These are phyloP conservation scores for Candida ortonii DNA, from an alignment of 805 yeast species.

Conservation along the genomic window DNA sequence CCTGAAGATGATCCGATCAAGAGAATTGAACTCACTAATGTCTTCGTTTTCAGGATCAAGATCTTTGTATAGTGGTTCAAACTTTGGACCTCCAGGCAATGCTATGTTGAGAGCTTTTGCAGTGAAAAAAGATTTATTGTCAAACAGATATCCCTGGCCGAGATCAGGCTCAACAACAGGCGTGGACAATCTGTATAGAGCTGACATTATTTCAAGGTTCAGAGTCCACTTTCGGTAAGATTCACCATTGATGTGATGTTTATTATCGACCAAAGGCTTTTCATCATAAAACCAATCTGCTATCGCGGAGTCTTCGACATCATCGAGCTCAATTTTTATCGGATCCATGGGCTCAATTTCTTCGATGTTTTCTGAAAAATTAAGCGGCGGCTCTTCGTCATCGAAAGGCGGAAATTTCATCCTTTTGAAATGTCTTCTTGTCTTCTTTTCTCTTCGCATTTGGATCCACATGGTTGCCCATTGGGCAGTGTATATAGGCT, in stretches of 20 bases:
- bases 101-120: conserved; percentile 88
- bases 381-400: conserved; percentile 92
- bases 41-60: conserved; percentile 65
- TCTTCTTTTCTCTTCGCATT: conserved; percentile 94
- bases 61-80: conserved; percentile 78
- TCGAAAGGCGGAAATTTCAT: conserved; percentile 95
- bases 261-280: conserved; percentile 63
- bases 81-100: conserved; percentile 94
- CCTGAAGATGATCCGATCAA: conserved; percentile 84
- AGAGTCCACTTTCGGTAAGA: conserved; percentile 75
- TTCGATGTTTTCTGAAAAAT: conserved; percentile 77
- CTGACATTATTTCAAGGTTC: conserved; percentile 57
- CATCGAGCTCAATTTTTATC: conserved; percentile 63
- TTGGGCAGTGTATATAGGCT: conserved; percentile 87
- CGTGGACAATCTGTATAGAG: conserved; percentile 62
- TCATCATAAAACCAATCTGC: conserved; percentile 80
- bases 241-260: conserved; percentile 62
- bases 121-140: conserved; percentile 75
- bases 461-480: conserved; percentile 93
- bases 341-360: conserved; percentile 72
- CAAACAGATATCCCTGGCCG: conserved; percentile 69
- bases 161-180: conserved; percentile 69
- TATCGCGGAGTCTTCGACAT: conserved; percentile 56
- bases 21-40: conserved; percentile 83
- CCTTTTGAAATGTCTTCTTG: conserved; percentile 82